Evolutionary conservation across 768 basidiomycete genomes (phyloP).

Genomic region (Daedaleopsis sinensis): DNA sequence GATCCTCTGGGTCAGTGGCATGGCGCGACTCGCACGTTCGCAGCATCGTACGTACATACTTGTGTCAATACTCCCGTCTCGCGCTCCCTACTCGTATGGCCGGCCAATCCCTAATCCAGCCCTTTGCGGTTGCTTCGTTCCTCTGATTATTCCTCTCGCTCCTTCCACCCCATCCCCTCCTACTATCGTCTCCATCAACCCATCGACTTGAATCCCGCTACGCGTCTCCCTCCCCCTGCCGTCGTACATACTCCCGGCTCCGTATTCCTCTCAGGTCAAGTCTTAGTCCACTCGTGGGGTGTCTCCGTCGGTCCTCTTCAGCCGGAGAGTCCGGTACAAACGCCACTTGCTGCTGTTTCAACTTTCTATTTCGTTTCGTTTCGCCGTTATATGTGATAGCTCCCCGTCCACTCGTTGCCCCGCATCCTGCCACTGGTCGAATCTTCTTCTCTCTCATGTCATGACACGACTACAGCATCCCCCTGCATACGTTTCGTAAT

Average conservation of each 20-base stretch:
- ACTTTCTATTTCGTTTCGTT: neutral
- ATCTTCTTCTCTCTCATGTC: constrained; percentile 11
- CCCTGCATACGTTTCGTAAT: constrained; percentile 14
- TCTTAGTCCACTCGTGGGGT: constrained; percentile 12
- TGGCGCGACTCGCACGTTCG: constrained; percentile 11
- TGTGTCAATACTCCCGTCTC: constrained; percentile 18
- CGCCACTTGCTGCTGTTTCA: neutral
- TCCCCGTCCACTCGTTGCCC: constrained; percentile 5
- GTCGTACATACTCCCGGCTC: neutral
- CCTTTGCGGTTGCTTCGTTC: neutral
- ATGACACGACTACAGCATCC: constrained; percentile 22
- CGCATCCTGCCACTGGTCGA: constrained; percentile 7
- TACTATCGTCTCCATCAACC: neutral
- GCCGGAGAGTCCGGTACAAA: no score
- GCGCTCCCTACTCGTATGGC: constrained; percentile 6
- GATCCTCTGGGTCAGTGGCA: neutral
- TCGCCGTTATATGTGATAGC: neutral
- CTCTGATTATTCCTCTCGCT: neutral
- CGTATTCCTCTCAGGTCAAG: constrained; percentile 5
- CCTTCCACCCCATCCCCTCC: neutral
- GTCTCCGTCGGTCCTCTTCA: no score
- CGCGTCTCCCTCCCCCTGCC: neutral
- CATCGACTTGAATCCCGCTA: neutral
- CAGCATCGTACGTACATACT: constrained; percentile 7
- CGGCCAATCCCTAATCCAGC: constrained; percentile 7